Evolutionary conservation across 495 filamentous ascomycete species (phyloP).

Genomic region (Cercophora samala): DNA sequence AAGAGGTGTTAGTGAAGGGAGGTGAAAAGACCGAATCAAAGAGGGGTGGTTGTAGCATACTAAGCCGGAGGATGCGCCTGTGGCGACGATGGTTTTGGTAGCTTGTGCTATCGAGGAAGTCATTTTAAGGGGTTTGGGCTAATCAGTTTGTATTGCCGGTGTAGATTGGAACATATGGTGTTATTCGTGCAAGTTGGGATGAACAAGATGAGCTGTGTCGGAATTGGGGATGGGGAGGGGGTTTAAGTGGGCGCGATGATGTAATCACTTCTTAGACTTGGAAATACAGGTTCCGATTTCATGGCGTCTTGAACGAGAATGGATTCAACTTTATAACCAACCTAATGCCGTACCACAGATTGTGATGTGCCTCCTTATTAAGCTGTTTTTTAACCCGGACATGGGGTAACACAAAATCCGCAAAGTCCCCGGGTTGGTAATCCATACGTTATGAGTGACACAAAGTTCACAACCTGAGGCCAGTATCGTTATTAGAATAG

Average conservation of each 20-base stretch:
- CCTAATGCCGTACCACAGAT: neutral
- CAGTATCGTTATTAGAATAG: too few relatives aligned
- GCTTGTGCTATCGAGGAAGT: conserved; percentile 31
- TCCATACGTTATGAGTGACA: too few relatives aligned
- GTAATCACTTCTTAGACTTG: neutral
- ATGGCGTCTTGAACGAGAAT: neutral
- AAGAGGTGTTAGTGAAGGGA: conserved; percentile 5
- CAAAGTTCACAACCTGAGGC: too few relatives aligned
- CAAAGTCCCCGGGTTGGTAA: too few relatives aligned
- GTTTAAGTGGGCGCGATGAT: neutral
- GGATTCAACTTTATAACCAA: neutral
- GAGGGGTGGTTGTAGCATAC: conserved; percentile 28
- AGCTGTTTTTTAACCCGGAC: too few relatives aligned
- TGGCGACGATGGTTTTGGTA: conserved; percentile 45
- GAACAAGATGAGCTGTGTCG: neutral
- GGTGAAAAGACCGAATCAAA: neutral
- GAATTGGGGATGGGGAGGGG: neutral
- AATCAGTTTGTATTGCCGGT: neutral
- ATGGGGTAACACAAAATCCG: too few relatives aligned
- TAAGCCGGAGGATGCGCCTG: conserved; percentile 44
- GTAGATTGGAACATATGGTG: neutral
- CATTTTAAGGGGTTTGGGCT: neutral
- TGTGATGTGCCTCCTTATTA: too few relatives aligned
- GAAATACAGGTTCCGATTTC: neutral
- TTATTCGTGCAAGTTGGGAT: neutral